phyloP scores from a whole-genome alignment of 345 rosid species.

The Populus simonii region DNA sequence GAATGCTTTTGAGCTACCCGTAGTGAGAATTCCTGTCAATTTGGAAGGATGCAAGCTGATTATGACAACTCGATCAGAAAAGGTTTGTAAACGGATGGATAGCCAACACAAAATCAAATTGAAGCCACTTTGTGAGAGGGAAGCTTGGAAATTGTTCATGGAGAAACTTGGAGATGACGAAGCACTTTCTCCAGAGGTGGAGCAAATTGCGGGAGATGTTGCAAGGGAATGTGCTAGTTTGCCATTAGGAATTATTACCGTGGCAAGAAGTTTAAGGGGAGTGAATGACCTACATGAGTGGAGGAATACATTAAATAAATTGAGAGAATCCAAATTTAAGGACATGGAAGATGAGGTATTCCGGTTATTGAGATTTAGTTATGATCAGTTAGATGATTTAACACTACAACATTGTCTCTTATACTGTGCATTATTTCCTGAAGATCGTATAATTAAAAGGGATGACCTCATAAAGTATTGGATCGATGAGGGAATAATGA shows the following conservation, averaged over 20 bases:
- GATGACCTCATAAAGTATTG: slow-evolving; percentile 7
- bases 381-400: slow-evolving; percentile 9
- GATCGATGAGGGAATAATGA: slow-evolving; percentile 20
- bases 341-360: no score
- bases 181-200: background rate
- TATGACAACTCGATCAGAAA: no score
- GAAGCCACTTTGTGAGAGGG: background rate
- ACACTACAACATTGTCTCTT: slow-evolving; percentile 16
- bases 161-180: no score
- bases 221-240: background rate
- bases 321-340: no score
- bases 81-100: background rate
- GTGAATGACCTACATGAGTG: no score
- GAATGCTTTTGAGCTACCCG: no score
- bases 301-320: no score
- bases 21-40: no score
- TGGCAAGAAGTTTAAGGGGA: background rate
- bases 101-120: background rate
- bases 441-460: background rate
- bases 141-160: background rate
- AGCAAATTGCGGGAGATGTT: background rate
- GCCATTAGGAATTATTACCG: background rate
- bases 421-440: slow-evolving; percentile 18
- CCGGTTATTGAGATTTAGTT: no score
- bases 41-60: no score